These are phyloP conservation scores for Cladosporium sp. DNA, from an alignment of 2,329 filamentous ascomycete genomes.

Conservation along the genomic window DNA sequence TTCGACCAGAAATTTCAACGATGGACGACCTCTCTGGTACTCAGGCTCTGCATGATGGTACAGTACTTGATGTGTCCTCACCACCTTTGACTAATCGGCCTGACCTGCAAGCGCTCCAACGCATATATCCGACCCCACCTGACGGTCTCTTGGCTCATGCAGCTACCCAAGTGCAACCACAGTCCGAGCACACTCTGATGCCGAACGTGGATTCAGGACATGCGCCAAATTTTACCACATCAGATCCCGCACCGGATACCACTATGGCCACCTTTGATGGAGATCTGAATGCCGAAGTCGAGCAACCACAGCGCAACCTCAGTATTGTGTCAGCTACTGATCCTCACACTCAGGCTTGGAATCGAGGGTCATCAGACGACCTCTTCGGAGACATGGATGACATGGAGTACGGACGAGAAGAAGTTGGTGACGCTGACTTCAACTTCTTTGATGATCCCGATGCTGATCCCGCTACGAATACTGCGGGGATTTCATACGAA, in stretches of 20 bases:
- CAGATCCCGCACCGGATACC: not conserved
- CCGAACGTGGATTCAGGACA: not conserved
- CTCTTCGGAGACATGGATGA: constrained; percentile 68
- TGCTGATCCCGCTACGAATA: not conserved
- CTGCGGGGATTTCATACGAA: not conserved
- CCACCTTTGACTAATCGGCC: constrained; percentile 33
- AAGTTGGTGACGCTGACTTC: constrained; percentile 79
- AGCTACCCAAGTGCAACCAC: constrained; percentile 14
- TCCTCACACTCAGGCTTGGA: constrained; percentile 13
- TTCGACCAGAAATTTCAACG: not conserved
- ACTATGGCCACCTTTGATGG: not conserved
- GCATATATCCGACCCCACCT: constrained; percentile 69
- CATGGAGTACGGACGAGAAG: constrained; percentile 66
- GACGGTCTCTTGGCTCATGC: constrained; percentile 44
- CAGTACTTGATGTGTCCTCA: constrained; percentile 18
- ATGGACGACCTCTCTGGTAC: not conserved
- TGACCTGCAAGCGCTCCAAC: constrained; percentile 43
- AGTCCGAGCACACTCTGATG: not conserved
- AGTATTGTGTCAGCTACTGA: constrained; percentile 24
- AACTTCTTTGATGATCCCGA: constrained; percentile 71
- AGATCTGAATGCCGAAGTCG: not conserved
- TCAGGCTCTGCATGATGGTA: not conserved
- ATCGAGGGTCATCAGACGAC: constrained; percentile 48
- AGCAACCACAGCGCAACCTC: constrained; percentile 50
- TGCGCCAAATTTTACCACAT: not conserved